Evolutionary conservation across 352 stramenopile genomes (phyloP), one percentile per base, ranked within the genome.

Genomic region (Blastocystis hominis): DNA sequence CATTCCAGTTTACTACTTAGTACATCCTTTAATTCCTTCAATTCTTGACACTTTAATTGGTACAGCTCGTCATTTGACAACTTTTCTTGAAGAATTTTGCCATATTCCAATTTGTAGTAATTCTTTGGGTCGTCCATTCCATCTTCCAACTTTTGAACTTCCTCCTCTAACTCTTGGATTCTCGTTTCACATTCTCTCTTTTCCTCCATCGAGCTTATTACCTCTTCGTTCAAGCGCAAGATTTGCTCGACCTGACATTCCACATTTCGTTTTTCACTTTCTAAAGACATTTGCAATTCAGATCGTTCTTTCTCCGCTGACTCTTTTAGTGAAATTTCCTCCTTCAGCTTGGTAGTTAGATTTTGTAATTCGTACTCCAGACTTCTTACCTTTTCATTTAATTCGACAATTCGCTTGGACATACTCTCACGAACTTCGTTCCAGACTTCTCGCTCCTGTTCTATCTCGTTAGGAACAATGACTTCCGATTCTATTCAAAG

Each of bases 341-440:
- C n/a, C 13, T 55, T 13, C 13, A 13, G 5, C 30, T 77, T 55
- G 30, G 20, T 30, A 38, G 30, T 10, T 38, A 44, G 5, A 0
- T 36, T 5, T 24, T 80, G 46, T 44, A 80, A 66, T 64, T 80
- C 4, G 3, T 30, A 6, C n/a, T 61, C 50, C 50, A 64, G 46
- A 13, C 40, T 62, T 24, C 38, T 80, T 2, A 64, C 42, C 10
- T 62, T 80, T 62, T 80, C 70, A 62, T n/a, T 68, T 42, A 84
- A 44, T 20, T 84, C 72, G 20, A 68, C 62, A 53, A 84, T 68
- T 15, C 47, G 72, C 10, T 68, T 63, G 15, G 72, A 84, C 50
- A 80, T 62, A 64, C 70, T 80, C 38, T 80, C 70, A 47, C 50
- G 44, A n/a, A 80, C 70, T 80, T 80, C 70, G 17, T 80, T 47